Evolutionary conservation across 1,284 basidiomycete species (phyloP).

Genomic region (Afroboletus lepidellus): DNA sequence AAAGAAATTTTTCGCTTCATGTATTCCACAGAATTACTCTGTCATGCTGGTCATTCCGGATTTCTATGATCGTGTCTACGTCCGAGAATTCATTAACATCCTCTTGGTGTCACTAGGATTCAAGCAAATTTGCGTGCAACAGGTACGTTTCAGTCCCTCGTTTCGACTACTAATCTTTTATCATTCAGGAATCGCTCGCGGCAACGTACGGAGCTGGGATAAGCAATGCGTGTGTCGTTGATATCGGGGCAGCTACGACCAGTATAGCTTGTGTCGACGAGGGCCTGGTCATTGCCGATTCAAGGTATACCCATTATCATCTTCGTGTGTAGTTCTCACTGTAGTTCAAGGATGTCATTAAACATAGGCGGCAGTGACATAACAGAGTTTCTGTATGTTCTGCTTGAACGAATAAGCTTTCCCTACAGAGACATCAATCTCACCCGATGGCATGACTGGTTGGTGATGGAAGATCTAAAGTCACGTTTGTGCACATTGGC

Average conservation of each 20-base stretch:
- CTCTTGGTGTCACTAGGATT: slow-evolving; percentile 85
- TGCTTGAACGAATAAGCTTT: slow-evolving; percentile 82
- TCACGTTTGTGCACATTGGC: slow-evolving; percentile 77
- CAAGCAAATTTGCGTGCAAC: slow-evolving; percentile 87
- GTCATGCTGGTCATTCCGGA: slow-evolving; percentile 93
- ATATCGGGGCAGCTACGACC: slow-evolving; percentile 85
- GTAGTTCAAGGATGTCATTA: slow-evolving; percentile 66
- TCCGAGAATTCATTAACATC: slow-evolving; percentile 77
- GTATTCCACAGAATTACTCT: slow-evolving; percentile 62
- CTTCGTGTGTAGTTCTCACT: slow-evolving; percentile 6
- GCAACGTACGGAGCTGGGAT: slow-evolving; percentile 96
- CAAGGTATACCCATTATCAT: slow-evolving; percentile 55
- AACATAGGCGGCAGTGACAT: slow-evolving; percentile 94
- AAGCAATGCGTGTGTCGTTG: slow-evolving; percentile 92
- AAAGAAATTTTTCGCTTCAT: neutral
- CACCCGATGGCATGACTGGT: slow-evolving; percentile 78
- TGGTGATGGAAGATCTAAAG: slow-evolving; percentile 87
- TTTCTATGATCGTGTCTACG: slow-evolving; percentile 82
- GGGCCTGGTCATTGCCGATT: slow-evolving; percentile 85
- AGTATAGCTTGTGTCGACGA: slow-evolving; percentile 96
- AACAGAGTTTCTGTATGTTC: slow-evolving; percentile 81
- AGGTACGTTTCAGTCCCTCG: slow-evolving; percentile 47
- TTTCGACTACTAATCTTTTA: neutral
- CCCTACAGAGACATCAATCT: slow-evolving; percentile 87
- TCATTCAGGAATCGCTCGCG: slow-evolving; percentile 80